Evolutionary conservation across 2,329 filamentous ascomycete genomes (phyloP), one percentile per base, ranked within the genome.

Genomic region (Aspergillus pseudoterreus): DNA sequence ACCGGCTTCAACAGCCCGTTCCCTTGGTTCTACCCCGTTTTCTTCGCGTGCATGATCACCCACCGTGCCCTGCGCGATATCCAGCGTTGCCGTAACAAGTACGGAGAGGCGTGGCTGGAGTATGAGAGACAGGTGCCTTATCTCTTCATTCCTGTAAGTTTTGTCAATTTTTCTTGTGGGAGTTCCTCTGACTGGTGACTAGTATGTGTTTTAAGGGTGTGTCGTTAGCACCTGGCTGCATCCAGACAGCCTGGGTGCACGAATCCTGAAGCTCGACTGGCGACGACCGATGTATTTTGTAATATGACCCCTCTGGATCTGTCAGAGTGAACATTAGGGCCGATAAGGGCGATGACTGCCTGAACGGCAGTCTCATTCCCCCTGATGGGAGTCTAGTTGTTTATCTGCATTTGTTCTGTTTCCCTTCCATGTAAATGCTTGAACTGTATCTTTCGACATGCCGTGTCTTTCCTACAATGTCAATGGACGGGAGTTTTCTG

Each of bases 1-100:
- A 90, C 87, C 2, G 89, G 89, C 10, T 92, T 92, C 73, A 77
- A 77, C 33, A 90, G 85, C 65, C 88, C 89, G 0, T 92, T 92
- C 73, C 90, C 90, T 1, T 95, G 90, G 88, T 94, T 95, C 72
- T 92, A 95, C 68, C 87, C 88, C 0, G 71, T 88, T 33, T 95
- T 95, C 77, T 95, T 95, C 69, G 77, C 78, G 15, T 73, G 74
- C 60, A 92, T 92, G 88, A 92, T 94, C 64, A 77, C 84, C 9
- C 90, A 95, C 70, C 86, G 90, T 53, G 86, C 88, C 4, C 76
- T 76, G 58, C 80, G 90, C 54, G 90, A 95, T 66, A 88, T 92
- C 54, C 78, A 87, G 68, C 79, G 85, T 57, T 95, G 90, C 72
- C 80, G 82, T 50, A 77, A 78, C 61, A 91, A 89, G 78, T 95